Base-by-base conservation (phyloP, 352 stramenopile genomes). In the Chrysophaeum taylorii region DNA sequence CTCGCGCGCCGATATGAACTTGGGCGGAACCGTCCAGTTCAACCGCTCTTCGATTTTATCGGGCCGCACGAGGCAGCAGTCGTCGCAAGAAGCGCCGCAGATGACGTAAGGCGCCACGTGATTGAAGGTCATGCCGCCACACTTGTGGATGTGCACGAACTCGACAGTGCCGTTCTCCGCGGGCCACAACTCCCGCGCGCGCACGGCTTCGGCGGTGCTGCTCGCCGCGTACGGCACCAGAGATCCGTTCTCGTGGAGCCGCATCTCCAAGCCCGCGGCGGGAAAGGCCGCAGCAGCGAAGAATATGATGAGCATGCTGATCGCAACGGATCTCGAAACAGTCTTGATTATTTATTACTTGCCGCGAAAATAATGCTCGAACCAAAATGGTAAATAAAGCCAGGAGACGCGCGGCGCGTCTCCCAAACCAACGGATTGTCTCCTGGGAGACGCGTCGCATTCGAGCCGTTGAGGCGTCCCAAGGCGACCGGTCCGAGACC, bases 221-320 rank as follows among this genome's bases (percentile, higher is more conserved):
- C 33, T 25, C 5, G 48, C 25, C 48, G 48, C 48, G 18, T 5
- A 5, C 5, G 48, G 48, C 48, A 60, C 5, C 48, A 95, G 90
- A 89, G 78, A 69, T 14, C 23, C 18, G 18, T 64, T 64, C 25
- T 23, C 54, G 54, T 38, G 25, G 18, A 18, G n/a, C 23, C 43
- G 23, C 43, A n/a, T n/a, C 43, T 53, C n/a, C n/a, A 53, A n/a
- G 43, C n/a, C n/a, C n/a, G n/a, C n/a, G n/a, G n/a, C n/a, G n/a
- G n/a, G n/a, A n/a, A n/a, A n/a, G n/a, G n/a, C n/a, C n/a, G n/a
- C n/a, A n/a, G n/a, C n/a, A n/a, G n/a, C n/a, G n/a, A n/a, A n/a
- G n/a, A n/a, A n/a, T n/a, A n/a, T n/a, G n/a, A 53, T n/a, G 43
- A n/a, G n/a, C 43, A n/a, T 53, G 23, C n/a, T 69, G 35, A 23